These are phyloP conservation scores for Melanomma pulvis-pyrius DNA, from an alignment of 495 filamentous ascomycete species.

Conservation along the genomic window DNA sequence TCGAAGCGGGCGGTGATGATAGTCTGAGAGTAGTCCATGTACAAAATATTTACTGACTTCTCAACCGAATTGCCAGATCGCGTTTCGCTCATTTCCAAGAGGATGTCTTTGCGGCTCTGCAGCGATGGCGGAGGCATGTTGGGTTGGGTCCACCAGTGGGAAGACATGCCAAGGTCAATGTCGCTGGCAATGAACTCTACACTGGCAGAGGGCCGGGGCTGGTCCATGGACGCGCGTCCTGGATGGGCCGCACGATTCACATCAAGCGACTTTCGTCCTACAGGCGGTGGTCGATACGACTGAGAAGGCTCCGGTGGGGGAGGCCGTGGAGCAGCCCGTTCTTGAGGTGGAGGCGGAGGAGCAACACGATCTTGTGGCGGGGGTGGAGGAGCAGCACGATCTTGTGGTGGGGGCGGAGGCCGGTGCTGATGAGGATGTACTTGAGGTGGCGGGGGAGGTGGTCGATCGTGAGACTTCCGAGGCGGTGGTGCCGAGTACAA, in stretches of 20 bases:
- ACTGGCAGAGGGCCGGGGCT: conserved; percentile 66
- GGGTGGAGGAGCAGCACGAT: conserved; percentile 31
- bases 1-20: conserved; percentile 82
- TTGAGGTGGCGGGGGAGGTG: conserved; percentile 41
- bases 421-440: conserved; percentile 35
- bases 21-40: conserved; percentile 94
- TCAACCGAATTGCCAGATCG: conserved; percentile 67
- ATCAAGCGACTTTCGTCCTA: conserved; percentile 70
- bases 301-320: conserved; percentile 52
- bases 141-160: conserved; percentile 82
- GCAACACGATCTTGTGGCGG: conserved; percentile 13
- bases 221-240: conserved; percentile 72
- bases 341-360: conserved; percentile 29
- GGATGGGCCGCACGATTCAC: conserved; percentile 57
- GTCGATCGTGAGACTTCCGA: conserved; percentile 44
- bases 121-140: conserved; percentile 76
- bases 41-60: conserved; percentile 83
- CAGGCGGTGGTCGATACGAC: conserved; percentile 32
- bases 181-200: conserved; percentile 83
- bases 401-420: conserved; percentile 27
- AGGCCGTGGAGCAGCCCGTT: conserved; percentile 31
- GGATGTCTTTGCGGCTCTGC: conserved; percentile 79
- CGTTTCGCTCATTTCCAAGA: conserved; percentile 81
- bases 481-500: conserved; percentile 41
- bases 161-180: conserved; percentile 71